These are phyloP conservation scores for Verticillium albo-atrum DNA, from an alignment of 2,329 filamentous ascomycete species.

Conservation along the genomic window DNA sequence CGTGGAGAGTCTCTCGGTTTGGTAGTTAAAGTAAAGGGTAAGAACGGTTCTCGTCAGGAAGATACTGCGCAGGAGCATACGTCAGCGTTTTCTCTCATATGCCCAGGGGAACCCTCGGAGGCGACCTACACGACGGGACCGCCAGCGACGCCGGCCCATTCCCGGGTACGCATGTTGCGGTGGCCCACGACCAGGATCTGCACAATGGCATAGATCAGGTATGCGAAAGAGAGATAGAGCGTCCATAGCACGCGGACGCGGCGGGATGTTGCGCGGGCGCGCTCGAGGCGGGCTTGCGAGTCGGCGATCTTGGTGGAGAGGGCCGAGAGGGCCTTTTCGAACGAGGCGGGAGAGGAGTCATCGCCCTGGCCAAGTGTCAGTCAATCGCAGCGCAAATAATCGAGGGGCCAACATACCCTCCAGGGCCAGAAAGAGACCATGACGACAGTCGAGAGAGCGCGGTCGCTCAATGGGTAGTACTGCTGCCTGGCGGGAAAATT, in stretches of 20 bases:
- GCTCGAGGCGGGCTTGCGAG: slow-evolving; percentile 69
- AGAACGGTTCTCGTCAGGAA: slow-evolving; percentile 66
- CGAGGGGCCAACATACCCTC: slow-evolving; percentile 49
- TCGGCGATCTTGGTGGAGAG: slow-evolving; percentile 79
- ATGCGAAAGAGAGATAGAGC: slow-evolving; percentile 84
- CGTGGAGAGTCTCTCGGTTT: slow-evolving; percentile 63
- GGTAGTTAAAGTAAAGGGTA: slow-evolving; percentile 73
- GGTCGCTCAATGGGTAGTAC: background rate
- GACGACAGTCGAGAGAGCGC: slow-evolving; percentile 12
- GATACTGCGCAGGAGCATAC: slow-evolving; percentile 52
- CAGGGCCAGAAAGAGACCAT: slow-evolving; percentile 90
- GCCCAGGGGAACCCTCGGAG: background rate
- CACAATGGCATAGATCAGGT: slow-evolving; percentile 81
- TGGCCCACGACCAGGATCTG: slow-evolving; percentile 81
- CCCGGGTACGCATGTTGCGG: slow-evolving; percentile 68
- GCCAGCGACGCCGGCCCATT: slow-evolving; percentile 74
- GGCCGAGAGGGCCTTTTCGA: slow-evolving; percentile 83
- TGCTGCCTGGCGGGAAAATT: too few relatives aligned
- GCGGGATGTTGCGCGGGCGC: slow-evolving; percentile 65
- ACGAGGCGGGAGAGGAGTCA: slow-evolving; percentile 79
- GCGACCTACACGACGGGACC: slow-evolving; percentile 68
- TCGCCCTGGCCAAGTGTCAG: slow-evolving; percentile 51
- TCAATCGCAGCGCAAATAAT: background rate
- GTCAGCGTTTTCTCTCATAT: slow-evolving; percentile 2
- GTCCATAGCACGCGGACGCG: slow-evolving; percentile 83